Conservation (phyloP, 352 stramenopile species). For the Phytophthora quininea region DNA sequence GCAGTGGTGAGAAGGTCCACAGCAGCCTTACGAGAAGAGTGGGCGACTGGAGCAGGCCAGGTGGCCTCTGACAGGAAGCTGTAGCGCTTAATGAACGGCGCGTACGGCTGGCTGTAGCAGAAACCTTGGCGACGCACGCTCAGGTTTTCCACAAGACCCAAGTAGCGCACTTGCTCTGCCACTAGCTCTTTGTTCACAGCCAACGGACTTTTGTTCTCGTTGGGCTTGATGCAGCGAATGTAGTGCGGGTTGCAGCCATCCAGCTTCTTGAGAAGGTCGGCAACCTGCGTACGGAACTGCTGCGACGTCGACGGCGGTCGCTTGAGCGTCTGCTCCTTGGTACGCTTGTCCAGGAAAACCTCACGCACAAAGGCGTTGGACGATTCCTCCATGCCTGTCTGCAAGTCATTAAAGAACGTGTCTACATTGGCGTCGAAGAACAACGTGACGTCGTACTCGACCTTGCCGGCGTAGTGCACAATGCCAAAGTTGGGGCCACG, state of each 20-base stretch:
- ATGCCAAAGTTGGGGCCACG: conserved; percentile 80
- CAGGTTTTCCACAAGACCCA: conserved; percentile 85
- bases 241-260: conserved; percentile 91
- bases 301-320: conserved; percentile 82
- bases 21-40: conserved; percentile 76
- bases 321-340: conserved; percentile 84
- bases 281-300: conserved; percentile 84
- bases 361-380: conserved; percentile 77
- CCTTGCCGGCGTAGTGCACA: conserved; percentile 85
- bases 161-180: conserved; percentile 77
- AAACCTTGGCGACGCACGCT: conserved; percentile 86
- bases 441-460: conserved; percentile 85
- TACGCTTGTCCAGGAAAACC: conserved; percentile 82
- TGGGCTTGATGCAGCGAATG: conserved; percentile 92
- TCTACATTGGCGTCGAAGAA: conserved; percentile 89
- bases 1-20: conserved; percentile 75
- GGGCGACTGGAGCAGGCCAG: conserved; percentile 64
- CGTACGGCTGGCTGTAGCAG: conserved; percentile 85
- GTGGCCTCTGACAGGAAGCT: conserved; percentile 83
- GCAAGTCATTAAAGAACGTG: conserved; percentile 86
- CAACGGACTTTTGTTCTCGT: conserved; percentile 86
- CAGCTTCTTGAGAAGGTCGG: conserved; percentile 82
- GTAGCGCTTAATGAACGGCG: conserved; percentile 85
- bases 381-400: conserved; percentile 74
- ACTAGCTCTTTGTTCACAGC: conserved; percentile 72